Base-by-base conservation (phyloP, 441 rosid genomes). In the Pelargonium myrrhifolium region DNA sequence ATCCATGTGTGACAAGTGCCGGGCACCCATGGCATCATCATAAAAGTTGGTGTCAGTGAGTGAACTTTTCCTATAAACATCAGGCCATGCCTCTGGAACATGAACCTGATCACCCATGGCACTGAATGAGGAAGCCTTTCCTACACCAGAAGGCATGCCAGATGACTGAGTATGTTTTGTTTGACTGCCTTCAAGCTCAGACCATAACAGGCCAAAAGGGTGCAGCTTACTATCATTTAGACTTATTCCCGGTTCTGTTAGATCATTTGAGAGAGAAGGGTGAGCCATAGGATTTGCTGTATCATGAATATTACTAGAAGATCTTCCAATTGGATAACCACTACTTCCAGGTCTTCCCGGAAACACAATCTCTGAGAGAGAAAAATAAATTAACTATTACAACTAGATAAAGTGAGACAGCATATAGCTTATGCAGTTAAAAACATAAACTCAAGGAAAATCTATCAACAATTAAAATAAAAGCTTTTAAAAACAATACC, bases 181-280 rank as follows among this genome's bases (percentile, higher is more conserved):
- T 74, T 70, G 76, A 65, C 22, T 65, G 65, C 78, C 76, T 82
- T 86, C 94, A 72, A 90, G 84, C 81, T 93, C 92, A 26, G 97
- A 89, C 95, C 89, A 85, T 69, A 87, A 75, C 77, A 86, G 77
- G 69, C 96, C 91, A 82, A 93, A 86, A 20, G 92, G 94, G 62
- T 87, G 91, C 78, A 86, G 69, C 82, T 83, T 88, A 37, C 66
- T 78, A 67, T 90, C 91, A 68, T 78, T 80, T 71, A 76, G 85
- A 75, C 74, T 75, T 68, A 76, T 61, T 71, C 72, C 71, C 74
- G 83, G 68, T 56, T 81, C 75, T 51, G 76, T 59, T 53, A 78
- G 58, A 55, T 81, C 83, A 77, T 73, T 74, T 70, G 75, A 74
- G 69, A 73, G 73, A 68, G 81, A 79, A 56, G 84, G 74, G 35